Conservation (phyloP, 2,329 filamentous ascomycete species). For the Curvularia eragrostidis region DNA sequence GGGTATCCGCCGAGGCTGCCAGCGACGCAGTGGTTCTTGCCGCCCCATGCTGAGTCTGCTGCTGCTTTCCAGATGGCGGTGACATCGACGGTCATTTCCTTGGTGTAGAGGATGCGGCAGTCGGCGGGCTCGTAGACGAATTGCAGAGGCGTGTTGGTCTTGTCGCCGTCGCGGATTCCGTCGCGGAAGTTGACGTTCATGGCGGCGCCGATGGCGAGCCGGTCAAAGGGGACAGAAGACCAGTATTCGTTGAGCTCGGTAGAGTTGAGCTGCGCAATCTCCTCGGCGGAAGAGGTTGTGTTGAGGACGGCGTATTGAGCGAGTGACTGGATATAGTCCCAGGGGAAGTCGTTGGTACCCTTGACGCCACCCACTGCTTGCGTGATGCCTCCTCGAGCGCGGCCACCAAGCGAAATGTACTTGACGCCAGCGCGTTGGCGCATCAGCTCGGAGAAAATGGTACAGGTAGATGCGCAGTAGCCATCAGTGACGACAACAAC, state of each 20-base stretch:
- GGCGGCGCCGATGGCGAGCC: slow-evolving; percentile 30
- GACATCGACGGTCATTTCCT: slow-evolving; percentile 61
- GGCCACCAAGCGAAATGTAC: slow-evolving; percentile 66
- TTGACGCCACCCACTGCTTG: slow-evolving; percentile 68
- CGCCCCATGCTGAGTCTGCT: slow-evolving; percentile 46
- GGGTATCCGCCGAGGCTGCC: slow-evolving; percentile 33
- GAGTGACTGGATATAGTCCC: slow-evolving; percentile 41
- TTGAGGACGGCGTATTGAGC: slow-evolving; percentile 33
- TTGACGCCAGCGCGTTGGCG: slow-evolving; percentile 60
- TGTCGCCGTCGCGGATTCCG: slow-evolving; percentile 54
- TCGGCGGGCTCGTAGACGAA: slow-evolving; percentile 68
- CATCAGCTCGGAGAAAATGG: slow-evolving; percentile 64
- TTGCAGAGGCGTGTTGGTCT: slow-evolving; percentile 59
- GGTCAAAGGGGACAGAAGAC: slow-evolving; percentile 40
- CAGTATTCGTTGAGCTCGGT: slow-evolving; percentile 45
- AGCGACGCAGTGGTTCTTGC: slow-evolving; percentile 42
- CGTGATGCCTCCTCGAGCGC: slow-evolving; percentile 61
- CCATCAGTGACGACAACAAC: slow-evolving; percentile 63
- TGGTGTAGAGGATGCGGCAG: slow-evolving; percentile 67
- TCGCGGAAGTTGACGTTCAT: slow-evolving; percentile 50
- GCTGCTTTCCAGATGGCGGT: slow-evolving; percentile 61
- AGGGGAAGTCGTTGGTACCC: slow-evolving; percentile 55
- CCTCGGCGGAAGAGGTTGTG: slow-evolving; percentile 31
- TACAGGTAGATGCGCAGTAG: slow-evolving; percentile 66
- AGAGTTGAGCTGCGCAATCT: slow-evolving; percentile 37